Evolutionary conservation across 164 flowering plant species (phyloP).

Genomic region (Chloranthus sessilifolius): DNA sequence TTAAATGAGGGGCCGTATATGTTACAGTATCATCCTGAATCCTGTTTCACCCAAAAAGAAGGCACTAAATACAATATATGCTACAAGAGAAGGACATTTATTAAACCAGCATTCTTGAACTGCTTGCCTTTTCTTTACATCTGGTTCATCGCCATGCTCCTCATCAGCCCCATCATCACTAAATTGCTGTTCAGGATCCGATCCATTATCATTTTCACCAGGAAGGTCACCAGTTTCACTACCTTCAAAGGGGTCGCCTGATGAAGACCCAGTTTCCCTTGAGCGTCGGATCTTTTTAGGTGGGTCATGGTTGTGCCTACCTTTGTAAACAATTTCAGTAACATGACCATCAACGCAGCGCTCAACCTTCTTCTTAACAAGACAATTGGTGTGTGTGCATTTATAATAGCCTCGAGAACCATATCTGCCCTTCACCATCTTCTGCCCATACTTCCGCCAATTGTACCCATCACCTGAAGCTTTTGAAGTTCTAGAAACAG

Average conservation of each 20-base stretch:
- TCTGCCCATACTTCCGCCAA: conserved; percentile 96
- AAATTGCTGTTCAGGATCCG: conserved; percentile 30
- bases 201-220: conserved; percentile 19
- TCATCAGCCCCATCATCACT: conserved; percentile 26
- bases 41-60: conserved; percentile 15
- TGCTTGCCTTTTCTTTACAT: conserved; percentile 51
- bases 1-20: conserved; percentile 24
- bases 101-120: background rate
- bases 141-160: conserved; percentile 44
- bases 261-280: conserved; percentile 30
- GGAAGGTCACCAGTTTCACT: conserved; percentile 19
- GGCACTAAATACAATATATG: background rate
- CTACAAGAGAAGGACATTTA: background rate
- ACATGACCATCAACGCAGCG: conserved; percentile 46
- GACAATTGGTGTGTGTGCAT: conserved; percentile 65
- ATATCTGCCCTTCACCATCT: conserved; percentile 73
- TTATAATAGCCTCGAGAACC: conserved; percentile 79
- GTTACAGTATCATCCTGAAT: conserved; percentile 18
- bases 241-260: conserved; percentile 21
- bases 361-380: conserved; percentile 72
- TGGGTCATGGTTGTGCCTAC: conserved; percentile 78
- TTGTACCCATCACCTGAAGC: conserved; percentile 67
- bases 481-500: conserved; percentile 25
- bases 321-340: conserved; percentile 58
- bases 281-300: conserved; percentile 43